Evolutionary conservation across 2,329 filamentous ascomycete species (phyloP).

Genomic region (Dactylellina haptotyla): DNA sequence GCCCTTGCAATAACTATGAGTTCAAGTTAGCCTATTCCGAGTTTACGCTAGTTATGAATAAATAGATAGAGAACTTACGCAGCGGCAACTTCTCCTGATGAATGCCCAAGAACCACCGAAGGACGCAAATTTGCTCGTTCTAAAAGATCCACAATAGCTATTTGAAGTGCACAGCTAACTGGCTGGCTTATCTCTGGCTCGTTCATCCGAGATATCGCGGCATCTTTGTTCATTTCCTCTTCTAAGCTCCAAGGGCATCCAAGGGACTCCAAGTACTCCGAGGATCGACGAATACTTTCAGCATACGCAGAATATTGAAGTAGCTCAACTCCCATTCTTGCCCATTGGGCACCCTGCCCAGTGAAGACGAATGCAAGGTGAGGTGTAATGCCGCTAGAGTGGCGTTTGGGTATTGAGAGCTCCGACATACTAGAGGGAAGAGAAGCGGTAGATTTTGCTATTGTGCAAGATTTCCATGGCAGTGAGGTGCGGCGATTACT

Average conservation of each 20-base stretch:
- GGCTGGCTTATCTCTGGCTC: conserved; percentile 66
- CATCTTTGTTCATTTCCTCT: conserved; percentile 16
- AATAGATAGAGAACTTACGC: conserved; percentile 60
- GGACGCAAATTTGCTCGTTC: conserved; percentile 59
- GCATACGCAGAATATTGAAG: conserved; percentile 19
- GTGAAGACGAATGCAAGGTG: conserved; percentile 60
- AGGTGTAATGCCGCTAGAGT: background rate
- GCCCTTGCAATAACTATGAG: conserved; percentile 33
- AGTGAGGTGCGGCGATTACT: conserved; percentile 12
- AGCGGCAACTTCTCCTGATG: conserved; percentile 64
- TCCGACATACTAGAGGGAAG: background rate
- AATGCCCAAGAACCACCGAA: conserved; percentile 63
- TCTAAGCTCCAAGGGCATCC: conserved; percentile 16
- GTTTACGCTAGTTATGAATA: background rate
- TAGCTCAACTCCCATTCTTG: conserved; percentile 61
- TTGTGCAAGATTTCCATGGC: conserved; percentile 19
- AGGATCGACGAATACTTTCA: conserved; percentile 9
- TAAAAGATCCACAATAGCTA: conserved; percentile 65
- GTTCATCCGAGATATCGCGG: conserved; percentile 39
- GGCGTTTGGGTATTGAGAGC: conserved; percentile 10
- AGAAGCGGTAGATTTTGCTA: background rate
- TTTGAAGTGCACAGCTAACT: conserved; percentile 67
- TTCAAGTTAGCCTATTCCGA: background rate
- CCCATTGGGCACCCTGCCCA: conserved; percentile 65
- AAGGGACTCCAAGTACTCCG: conserved; percentile 2